Base-by-base conservation (phyloP, 495 filamentous ascomycete genomes). In the Penicillium antarcticum region DNA sequence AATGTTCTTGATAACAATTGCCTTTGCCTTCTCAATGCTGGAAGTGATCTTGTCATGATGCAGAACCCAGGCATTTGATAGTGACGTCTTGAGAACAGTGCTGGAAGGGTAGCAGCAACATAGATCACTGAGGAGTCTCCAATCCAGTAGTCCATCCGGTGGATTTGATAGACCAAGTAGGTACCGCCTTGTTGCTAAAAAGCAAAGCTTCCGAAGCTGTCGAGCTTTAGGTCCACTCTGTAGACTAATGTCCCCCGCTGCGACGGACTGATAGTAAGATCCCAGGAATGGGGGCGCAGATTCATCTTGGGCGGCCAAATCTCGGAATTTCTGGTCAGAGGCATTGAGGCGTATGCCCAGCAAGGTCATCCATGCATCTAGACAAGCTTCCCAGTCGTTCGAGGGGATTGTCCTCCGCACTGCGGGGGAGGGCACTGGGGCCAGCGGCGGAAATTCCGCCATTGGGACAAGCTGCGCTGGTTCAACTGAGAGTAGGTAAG, bases 291-390 rank as follows among this genome's bases (percentile, higher is more conserved):
- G 56, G 3, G 71, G 48, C 2, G 86, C 60, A 16, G 84, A 83
- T 39, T 70, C 69, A 55, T 88, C 82, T 35, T 79, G 73, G 6
- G 60, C 35, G 2, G 83, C 78, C 19, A 68, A 56, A 19, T 61
- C 54, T 43, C 55, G 34, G 51, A 90, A 87, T 2, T 77, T 69
- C 34, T 78, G 53, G 14, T 75, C 69, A 3, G 83, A 63, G 2
- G 86, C 56, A 26, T 78, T 80, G 8, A 95, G 65, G 54, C 89
- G 80, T 38, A 80, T 74, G 23, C 82, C 76, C 19, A 83, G 63
- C 3, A 95, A 71, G 8, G 80, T 61, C 16, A 85, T 67, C 91
- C 90, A 95, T 36, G 88, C 86, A 62, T 89, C 83, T 14, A 94
- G 66, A 64, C 86, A 92, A 31, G 79, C 74, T 47, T 86, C 80